Base-by-base conservation (phyloP, 2,329 filamentous ascomycete species). In the Colletotrichum gloeosporioides region DNA sequence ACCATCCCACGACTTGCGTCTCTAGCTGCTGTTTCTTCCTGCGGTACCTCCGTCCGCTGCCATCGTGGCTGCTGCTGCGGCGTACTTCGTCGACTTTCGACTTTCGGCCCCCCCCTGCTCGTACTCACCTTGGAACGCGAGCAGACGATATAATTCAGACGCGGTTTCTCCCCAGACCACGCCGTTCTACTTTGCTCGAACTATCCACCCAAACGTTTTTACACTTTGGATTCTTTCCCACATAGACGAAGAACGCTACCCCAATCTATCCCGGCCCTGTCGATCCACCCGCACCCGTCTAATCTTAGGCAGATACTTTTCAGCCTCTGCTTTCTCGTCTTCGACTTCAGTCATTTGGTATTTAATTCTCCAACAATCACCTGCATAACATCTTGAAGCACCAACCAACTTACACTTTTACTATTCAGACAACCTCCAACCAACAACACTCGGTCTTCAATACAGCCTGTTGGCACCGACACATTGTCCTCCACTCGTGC, bases 131-230 rank as follows among this genome's bases (percentile, higher is more conserved):
- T 39, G 57, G 70, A 27, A 63, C 49, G 64, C 49, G 69, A 27
- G 31, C 10, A 16, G 63, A 73, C 69, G 70, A 76, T 73, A 76
- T 76, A 76, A 61, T 73, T 69, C 70, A 64, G 73, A 76, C 64
- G 59, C 49, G 63, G 32, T 34, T 57, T 73, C 73, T 16, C 71
- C 59, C 39, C 32, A 64, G 8, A 64, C 39, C 62, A 44, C 32
- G 32, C 32, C 15, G 62, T 70, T 32, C 66, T 70, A 44, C 59
- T 27, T 25, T 70, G n/a, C 44, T 74, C 57, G 29, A 27, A 16
- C 49, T 61, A 71, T 69, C 74, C 74, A 76, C 74, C 29, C 39
- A 31, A 53, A 53, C 34, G 49, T 73, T 76, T 63, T 76, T 76
- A 73, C 70, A 76, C 74, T 76, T 76, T 53, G 59, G 6, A 64